A percentile compares a stretch with the other conserved stretches of the same genome.
Evolutionary conservation across 192 early-diverging fungal genomes (phyloP).

Genomic region (Diversispora eburnea): DNA sequence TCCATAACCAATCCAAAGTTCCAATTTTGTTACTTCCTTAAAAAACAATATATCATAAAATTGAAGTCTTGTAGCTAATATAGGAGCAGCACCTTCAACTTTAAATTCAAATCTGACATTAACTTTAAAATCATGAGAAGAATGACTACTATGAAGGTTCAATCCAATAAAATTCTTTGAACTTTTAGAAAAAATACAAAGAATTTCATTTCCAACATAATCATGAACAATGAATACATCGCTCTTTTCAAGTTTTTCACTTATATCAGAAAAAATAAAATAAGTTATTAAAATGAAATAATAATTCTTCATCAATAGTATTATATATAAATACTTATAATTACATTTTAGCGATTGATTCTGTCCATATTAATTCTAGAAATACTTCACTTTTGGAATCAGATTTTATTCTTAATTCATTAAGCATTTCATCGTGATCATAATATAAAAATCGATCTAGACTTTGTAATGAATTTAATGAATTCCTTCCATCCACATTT

Average conservation of each 20-base stretch:
- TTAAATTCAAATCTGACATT: conserved; percentile 31
- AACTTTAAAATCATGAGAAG: conserved; percentile 16
- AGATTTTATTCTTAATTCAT: conserved; percentile 29
- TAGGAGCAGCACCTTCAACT: conserved; percentile 39
- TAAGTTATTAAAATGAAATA: conserved; percentile 2
- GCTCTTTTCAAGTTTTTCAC: conserved; percentile 23
- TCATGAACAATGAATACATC: conserved; percentile 36
- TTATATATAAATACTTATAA: not conserved
- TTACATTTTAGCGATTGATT: not conserved
- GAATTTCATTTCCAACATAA: conserved; percentile 29
- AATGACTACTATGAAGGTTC: not conserved
- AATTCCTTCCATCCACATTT: not conserved
- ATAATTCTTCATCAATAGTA: not conserved
- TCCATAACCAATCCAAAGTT: conserved; percentile 19
- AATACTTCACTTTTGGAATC: conserved; percentile 17
- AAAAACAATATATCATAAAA: conserved; percentile 43
- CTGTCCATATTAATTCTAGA: conserved; percentile 14
- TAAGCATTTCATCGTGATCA: conserved; percentile 23
- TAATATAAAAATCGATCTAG: conserved; percentile 7
- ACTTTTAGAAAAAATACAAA: conserved; percentile 32
- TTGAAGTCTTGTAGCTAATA: conserved; percentile 36
- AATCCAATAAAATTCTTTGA: conserved; percentile 22
- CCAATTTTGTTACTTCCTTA: conserved; percentile 5
- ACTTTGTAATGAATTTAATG: not conserved
- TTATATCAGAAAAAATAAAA: not conserved